Percentiles rank a stretch among this genome's conserved stretches.
Conservation (phyloP, 768 basidiomycete species). For the Lepiota venenata region DNA sequence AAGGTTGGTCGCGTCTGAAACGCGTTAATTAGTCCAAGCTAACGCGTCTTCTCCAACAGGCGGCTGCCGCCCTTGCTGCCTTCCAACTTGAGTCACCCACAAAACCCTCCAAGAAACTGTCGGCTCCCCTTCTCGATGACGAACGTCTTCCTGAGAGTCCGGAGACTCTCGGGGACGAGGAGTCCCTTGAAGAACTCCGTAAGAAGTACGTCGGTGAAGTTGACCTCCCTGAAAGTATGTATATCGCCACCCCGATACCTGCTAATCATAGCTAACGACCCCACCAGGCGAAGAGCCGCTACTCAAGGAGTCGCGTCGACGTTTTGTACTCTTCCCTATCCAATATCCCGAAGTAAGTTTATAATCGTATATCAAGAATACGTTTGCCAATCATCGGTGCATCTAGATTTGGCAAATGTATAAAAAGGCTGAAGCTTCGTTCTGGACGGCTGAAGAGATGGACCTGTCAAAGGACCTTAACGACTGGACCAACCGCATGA, state of each 20-base stretch:
- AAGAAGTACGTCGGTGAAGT: conserved; percentile 69
- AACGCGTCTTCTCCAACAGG: conserved; percentile 20
- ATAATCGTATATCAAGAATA: not conserved
- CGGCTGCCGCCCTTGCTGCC: conserved; percentile 42
- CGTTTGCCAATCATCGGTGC: not conserved
- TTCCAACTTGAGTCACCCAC: conserved; percentile 40
- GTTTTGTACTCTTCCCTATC: conserved; percentile 94
- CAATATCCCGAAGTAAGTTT: conserved; percentile 81
- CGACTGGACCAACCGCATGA: conserved; percentile 89
- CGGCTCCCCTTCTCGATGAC: conserved; percentile 26
- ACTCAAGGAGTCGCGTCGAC: conserved; percentile 71
- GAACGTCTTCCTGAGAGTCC: conserved; percentile 33
- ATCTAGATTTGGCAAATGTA: conserved; percentile 94
- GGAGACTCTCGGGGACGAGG: conserved; percentile 24
- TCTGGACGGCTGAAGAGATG: conserved; percentile 95
- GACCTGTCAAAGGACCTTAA: conserved; percentile 88
- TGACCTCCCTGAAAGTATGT: conserved; percentile 59
- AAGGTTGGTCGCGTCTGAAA: conserved; percentile 31
- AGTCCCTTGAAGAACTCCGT: conserved; percentile 22
- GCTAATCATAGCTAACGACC: conserved; percentile 16
- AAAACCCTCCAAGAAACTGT: conserved; percentile 24
- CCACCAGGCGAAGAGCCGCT: conserved; percentile 74
- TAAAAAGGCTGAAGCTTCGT: conserved; percentile 93
- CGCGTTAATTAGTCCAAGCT: conserved; percentile 10
- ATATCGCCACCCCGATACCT: conserved; percentile 29